phyloP scores from a whole-genome alignment of 176 grass and related monocot species.

The Metroxylon sagu region DNA sequence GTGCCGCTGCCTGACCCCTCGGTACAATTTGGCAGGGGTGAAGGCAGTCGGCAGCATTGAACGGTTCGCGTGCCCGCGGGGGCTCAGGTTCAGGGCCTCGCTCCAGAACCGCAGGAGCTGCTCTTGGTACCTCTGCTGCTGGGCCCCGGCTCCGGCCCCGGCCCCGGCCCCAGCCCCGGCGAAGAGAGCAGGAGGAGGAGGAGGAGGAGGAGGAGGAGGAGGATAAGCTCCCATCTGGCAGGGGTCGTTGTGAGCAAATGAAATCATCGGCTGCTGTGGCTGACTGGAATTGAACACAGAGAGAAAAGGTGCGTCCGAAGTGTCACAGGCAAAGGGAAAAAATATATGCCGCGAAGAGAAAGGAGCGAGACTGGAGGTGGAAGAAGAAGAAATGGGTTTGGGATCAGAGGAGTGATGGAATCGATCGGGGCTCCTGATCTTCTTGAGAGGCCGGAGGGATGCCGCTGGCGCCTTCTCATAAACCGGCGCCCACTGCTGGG shows the following conservation, averaged over 20 bases:
- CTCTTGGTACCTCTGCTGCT: slow-evolving; percentile 17
- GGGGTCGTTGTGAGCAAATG: slow-evolving; percentile 29
- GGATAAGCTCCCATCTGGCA: slow-evolving; percentile 19
- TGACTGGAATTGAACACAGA: slow-evolving; percentile 16
- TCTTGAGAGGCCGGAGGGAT: slow-evolving; percentile 50
- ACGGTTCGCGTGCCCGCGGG: slow-evolving; percentile 31
- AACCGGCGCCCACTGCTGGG: slow-evolving; percentile 35
- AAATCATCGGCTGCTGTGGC: slow-evolving; percentile 57
- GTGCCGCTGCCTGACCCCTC: slow-evolving; percentile 89
- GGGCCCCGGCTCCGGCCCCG: too few species aligned
- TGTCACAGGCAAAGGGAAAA: slow-evolving; percentile 60
- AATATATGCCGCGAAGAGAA: slow-evolving; percentile 45
- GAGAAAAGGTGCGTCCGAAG: slow-evolving; percentile 11
- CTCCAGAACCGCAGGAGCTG: slow-evolving; percentile 65
- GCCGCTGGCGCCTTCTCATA: slow-evolving; percentile 39
- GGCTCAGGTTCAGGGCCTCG: slow-evolving; percentile 70
- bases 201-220: slow-evolving; percentile 23
- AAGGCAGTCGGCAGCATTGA: slow-evolving; percentile 31
- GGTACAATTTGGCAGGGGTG: slow-evolving; percentile 58
- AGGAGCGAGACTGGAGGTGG: slow-evolving; percentile 41
- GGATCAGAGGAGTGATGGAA: slow-evolving; percentile 26
- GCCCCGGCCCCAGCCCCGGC: slow-evolving; percentile 29
- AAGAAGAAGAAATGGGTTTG: slow-evolving; percentile 32
- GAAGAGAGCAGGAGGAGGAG: slow-evolving; percentile 1
- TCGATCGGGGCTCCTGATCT: slow-evolving; percentile 50